Conservation (phyloP, 1,284 basidiomycete genomes). For the Pseudozyma tsukubaensis region DNA sequence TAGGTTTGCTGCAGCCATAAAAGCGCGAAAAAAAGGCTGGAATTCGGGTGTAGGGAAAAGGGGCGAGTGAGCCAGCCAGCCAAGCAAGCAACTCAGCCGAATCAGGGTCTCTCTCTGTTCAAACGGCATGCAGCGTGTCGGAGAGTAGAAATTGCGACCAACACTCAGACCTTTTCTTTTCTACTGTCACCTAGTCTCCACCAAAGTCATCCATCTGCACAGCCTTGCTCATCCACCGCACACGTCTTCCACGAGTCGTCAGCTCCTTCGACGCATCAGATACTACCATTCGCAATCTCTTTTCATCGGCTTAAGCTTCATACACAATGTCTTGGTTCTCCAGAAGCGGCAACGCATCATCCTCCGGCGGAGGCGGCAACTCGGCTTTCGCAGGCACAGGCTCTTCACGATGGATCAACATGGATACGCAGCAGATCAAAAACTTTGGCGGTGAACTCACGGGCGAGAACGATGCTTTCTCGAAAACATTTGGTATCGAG, state of each 20-base stretch:
- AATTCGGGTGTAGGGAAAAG: background rate
- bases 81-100: too few species aligned
- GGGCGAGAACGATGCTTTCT: constrained; percentile 60
- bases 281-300: background rate
- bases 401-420: constrained; percentile 58
- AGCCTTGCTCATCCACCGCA: background rate
- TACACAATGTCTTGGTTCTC: constrained; percentile 43
- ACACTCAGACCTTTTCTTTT: too few species aligned
- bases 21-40: background rate
- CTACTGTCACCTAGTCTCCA: constrained; percentile 2
- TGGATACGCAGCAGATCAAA: constrained; percentile 59
- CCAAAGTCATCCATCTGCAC: background rate
- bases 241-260: background rate
- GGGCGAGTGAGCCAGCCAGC: background rate
- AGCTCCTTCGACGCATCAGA: background rate
- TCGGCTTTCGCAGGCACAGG: constrained; percentile 36
- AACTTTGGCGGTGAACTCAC: constrained; percentile 60
- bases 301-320: background rate
- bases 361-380: constrained; percentile 6
- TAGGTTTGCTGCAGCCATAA: background rate
- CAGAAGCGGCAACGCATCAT: constrained; percentile 14
- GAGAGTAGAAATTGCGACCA: constrained; percentile 2
- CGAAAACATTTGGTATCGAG: constrained; percentile 57
- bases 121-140: constrained; percentile 7
- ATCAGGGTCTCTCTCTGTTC: constrained; percentile 6